Base-by-base conservation (phyloP, 805 yeast genomes). In the Saccharomyces kudriavzevii region DNA sequence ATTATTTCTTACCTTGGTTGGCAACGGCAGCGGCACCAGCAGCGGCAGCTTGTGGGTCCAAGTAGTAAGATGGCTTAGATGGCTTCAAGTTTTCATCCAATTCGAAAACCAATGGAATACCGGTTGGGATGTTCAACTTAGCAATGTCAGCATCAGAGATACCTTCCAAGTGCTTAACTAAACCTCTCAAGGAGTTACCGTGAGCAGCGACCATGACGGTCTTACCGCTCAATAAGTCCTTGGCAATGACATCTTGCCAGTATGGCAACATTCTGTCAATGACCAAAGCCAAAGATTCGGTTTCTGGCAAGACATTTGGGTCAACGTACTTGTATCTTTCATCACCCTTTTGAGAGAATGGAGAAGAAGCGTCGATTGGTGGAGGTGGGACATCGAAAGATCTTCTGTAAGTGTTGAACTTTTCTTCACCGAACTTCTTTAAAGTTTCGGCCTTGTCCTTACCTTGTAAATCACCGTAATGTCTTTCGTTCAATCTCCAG, bases 21-120 rank as follows among this genome's bases (percentile, higher is more conserved):
- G 97, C 98, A 66, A 91, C 98, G 57, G 97, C 97, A 70, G 97
- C 97, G 62, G 97, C 98, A 81, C 98, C 98, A 53, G 97, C 97
- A 61, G 91, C 96, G 69, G 98, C 98, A 69, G 97, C 98, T 79
- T 89, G 97, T 69, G 98, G 98, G 78, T 91, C 98, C 77, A 91
- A 85, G 85, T 91, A 91, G 83, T 91, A 89, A 66, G 95, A 84
- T 64, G 89, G 87, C 84, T 90, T 90, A 71, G 85, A 78, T 77
- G 97, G 97, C 77, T 83, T 82, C 77, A 91, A 83, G 69, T 81
- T 70, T 52, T 80, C 86, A 73, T 91, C 97, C 70, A 91, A 84
- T 78, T 92, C 97, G 78, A 87, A 92, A 59, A 92, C 97, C 77
- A 91, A 84, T 71, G 98, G 98, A 64, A 91, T 92, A 81, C 97